Base-by-base conservation (phyloP, 345 rosid genomes). In the Hibiscus tridactylites region DNA sequence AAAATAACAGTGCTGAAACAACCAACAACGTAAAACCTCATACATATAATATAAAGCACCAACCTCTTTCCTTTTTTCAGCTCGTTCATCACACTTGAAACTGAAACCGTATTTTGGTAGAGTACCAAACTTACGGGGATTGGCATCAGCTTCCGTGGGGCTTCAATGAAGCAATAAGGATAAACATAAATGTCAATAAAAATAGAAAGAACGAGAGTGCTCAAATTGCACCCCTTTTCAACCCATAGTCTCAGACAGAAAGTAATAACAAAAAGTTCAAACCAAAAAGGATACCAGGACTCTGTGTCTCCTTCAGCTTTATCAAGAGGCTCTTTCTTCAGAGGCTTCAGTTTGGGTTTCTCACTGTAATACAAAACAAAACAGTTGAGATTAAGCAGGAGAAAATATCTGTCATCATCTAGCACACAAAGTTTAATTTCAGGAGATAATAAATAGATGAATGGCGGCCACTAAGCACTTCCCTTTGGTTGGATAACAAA, bases 41-140 rank as follows among this genome's bases (percentile, higher is more conserved):
- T 76, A 54, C 66, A 61, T 50, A 58, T 60, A 81, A 62, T 10
- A 50, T 6, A 76, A 53, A 65, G 35, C 64, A 65, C 86, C n/a
- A 72, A 95, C 99, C 98, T 92, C 99, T 83, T 70, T 92, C 74
- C 99, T 86, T 86, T 89, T 95, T 77, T 95, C 99, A 78, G 99
- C 99, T 44, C 99, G 89, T 82, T 90, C 96, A 79, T 88, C 92
- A 77, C 99, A 95, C 84, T 79, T 89, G 73, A 95, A 95, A 79
- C 96, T 95, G 87, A 95, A 95, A 42, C 99, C 97, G 70, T 95
- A 95, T 63, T 87, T 92, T 70, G 99, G 99, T 82, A 89, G 98
- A 21, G 85, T 79, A 79, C 93, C 93, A n/a, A 72, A 78, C 83
- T 71, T 88, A 13, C 77, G 85, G 81, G 90, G 73, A 74, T 87